Evolutionary conservation across 75 land plant genomes (phyloP).

Genomic region (Adiantum capillusveneris): DNA sequence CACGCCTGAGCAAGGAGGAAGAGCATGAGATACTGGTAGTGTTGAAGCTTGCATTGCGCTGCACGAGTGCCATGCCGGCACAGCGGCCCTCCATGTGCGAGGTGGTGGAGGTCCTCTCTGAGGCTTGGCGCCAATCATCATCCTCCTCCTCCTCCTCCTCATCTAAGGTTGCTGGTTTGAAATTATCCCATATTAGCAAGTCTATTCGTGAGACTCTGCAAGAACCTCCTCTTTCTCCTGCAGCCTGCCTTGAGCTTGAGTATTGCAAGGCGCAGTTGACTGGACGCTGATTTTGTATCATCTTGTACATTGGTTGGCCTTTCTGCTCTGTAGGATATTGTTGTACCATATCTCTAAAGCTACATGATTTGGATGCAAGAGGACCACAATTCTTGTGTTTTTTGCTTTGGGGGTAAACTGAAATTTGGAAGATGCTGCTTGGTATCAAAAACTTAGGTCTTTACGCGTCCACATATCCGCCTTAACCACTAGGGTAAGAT

Average conservation of each 20-base stretch:
- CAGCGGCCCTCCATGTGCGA: slow-evolving; percentile 20
- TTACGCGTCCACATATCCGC: too few species aligned
- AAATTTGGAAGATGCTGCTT: too few species aligned
- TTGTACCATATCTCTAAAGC: too few species aligned
- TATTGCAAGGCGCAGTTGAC: neutral
- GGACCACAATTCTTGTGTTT: too few species aligned
- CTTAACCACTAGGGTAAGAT: too few species aligned
- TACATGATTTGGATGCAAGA: too few species aligned
- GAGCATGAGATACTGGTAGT: slow-evolving; percentile 16
- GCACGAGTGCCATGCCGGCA: slow-evolving; percentile 8
- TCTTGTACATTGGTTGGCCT: neutral
- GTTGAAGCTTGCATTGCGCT: slow-evolving; percentile 12
- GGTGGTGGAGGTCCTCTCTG: slow-evolving; percentile 2
- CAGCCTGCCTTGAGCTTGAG: neutral
- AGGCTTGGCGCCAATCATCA: neutral
- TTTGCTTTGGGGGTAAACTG: too few species aligned
- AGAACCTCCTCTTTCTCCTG: neutral
- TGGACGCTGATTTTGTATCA: neutral
- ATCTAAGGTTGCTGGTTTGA: neutral
- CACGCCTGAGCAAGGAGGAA: neutral
- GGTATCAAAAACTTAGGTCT: too few species aligned
- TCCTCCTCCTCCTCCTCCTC: neutral
- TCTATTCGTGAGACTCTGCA: neutral
- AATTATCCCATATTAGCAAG: neutral
- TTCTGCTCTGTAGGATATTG: too few species aligned